Evolutionary conservation across 2,329 filamentous ascomycete genomes (phyloP), one percentile per base, ranked within the genome.

Genomic region (Pseudogymnoascus destructans): DNA sequence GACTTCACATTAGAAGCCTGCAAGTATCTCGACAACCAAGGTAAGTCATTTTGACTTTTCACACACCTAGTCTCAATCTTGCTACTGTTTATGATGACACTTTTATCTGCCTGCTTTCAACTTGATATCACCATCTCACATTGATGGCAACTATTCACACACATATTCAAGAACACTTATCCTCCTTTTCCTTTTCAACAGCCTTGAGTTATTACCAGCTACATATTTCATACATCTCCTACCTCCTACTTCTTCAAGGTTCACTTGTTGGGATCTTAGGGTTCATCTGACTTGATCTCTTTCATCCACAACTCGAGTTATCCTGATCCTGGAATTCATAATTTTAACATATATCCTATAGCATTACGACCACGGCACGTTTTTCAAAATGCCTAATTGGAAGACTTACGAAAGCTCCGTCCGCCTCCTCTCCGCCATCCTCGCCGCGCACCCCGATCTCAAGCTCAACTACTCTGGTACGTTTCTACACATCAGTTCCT

Each of bases 381-480:
- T 5, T 27, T 17, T 38, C 63, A 69, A 15, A 1, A 80, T 81
- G 78, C 71, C 77, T 3, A 83, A 81, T 63, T 85, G 83, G 71
- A 79, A 77, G 61, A 75, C 73, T 1, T 82, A 81, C 66, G 81
- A 85, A 67, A 74, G 78, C 0, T 79, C 81, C 63, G 75, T 77
- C 17, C 80, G 82, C 49, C 76, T 85, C 33, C 72, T 85, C 2
- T 77, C 80, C 1, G 81, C 82, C 4, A 77, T 85, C 21, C 71
- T 85, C 0, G 82, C 81, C 0, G 79, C 80, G 2, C 75, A 79
- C 58, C 77, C 77, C 0, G 71, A 72, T 0, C 65, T 79, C 0
- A 80, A 77, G 61, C 76, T 83, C 57, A 80, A 85, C 67, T 84
- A 79, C 68, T 79, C 77, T 65, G 80, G 82, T 85, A 75, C 72